Evolutionary conservation across 768 basidiomycete genomes (phyloP).

Genomic region (Tulasnella sp.): DNA sequence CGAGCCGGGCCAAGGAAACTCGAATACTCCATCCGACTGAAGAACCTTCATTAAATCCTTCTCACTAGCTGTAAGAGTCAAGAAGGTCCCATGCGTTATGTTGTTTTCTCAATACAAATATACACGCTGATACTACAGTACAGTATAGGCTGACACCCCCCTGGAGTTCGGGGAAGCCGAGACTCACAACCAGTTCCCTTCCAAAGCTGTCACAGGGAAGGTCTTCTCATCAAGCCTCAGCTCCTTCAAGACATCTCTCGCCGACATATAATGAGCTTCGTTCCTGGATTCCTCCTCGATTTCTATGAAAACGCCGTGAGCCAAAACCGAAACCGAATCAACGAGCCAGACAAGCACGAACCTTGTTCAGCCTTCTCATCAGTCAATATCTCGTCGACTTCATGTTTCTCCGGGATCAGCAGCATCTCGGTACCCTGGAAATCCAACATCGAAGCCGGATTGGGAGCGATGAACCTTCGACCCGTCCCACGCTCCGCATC

Average conservation of each 20-base stretch:
- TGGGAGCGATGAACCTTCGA: conserved; percentile 1
- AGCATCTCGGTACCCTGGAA: conserved; percentile 5
- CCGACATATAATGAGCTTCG: neutral
- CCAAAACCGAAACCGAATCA: neutral
- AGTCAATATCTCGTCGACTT: neutral
- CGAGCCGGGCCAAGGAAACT: too few relatives aligned
- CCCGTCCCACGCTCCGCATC: conserved; percentile 4
- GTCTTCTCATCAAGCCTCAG: conserved; percentile 6
- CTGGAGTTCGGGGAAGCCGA: too few relatives aligned
- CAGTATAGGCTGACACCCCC: too few relatives aligned
- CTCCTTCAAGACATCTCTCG: neutral
- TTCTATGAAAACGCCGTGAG: neutral
- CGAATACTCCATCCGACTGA: too few relatives aligned
- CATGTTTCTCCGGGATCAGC: neutral
- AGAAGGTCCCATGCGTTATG: too few relatives aligned
- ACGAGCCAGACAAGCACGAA: neutral
- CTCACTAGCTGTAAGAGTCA: too few relatives aligned
- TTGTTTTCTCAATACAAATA: too few relatives aligned
- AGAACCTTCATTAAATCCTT: too few relatives aligned
- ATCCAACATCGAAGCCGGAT: conserved; percentile 1
- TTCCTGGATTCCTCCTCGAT: neutral
- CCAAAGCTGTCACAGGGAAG: neutral
- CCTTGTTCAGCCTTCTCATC: conserved; percentile 6
- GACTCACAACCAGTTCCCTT: conserved; percentile 4
- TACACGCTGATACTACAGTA: too few relatives aligned